Evolutionary conservation across 495 filamentous ascomycete genomes (phyloP).

Genomic region (Penicillium tannophilum): DNA sequence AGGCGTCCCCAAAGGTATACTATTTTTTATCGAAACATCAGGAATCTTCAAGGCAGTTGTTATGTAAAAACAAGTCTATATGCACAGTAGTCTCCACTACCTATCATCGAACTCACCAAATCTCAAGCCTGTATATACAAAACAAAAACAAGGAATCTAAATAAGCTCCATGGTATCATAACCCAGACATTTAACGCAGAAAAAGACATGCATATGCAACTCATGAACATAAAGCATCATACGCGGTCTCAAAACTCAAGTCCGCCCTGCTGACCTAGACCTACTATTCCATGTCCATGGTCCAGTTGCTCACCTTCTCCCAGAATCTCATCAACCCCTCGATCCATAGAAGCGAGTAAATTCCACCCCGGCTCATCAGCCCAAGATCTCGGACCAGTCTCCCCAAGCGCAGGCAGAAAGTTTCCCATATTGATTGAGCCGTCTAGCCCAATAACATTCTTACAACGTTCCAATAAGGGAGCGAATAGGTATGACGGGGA

Average conservation of each 20-base stretch:
- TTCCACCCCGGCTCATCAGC: slow-evolving; percentile 24
- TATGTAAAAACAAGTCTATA: background rate
- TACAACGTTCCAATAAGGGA: slow-evolving; percentile 36
- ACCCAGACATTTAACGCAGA: background rate
- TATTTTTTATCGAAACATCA: no score
- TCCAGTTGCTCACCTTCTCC: background rate
- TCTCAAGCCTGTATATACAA: background rate
- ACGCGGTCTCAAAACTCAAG: background rate
- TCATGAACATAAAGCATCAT: background rate
- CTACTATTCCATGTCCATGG: background rate
- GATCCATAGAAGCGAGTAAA: background rate
- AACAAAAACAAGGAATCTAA: background rate
- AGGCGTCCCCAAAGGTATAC: no score
- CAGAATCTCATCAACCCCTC: background rate
- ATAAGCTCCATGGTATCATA: slow-evolving; percentile 7
- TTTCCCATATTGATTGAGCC: slow-evolving; percentile 36
- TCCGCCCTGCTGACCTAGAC: background rate
- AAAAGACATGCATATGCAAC: background rate
- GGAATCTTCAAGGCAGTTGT: background rate
- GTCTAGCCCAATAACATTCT: slow-evolving; percentile 37
- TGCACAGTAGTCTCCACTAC: background rate
- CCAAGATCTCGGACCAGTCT: slow-evolving; percentile 19
- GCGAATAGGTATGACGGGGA: slow-evolving; percentile 50
- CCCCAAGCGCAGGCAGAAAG: slow-evolving; percentile 32
- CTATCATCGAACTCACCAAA: no score